Percentiles rank a stretch among this genome's conserved stretches.
Conservation (phyloP, 495 filamentous ascomycete genomes). For the Hypoxylon fuscum region DNA sequence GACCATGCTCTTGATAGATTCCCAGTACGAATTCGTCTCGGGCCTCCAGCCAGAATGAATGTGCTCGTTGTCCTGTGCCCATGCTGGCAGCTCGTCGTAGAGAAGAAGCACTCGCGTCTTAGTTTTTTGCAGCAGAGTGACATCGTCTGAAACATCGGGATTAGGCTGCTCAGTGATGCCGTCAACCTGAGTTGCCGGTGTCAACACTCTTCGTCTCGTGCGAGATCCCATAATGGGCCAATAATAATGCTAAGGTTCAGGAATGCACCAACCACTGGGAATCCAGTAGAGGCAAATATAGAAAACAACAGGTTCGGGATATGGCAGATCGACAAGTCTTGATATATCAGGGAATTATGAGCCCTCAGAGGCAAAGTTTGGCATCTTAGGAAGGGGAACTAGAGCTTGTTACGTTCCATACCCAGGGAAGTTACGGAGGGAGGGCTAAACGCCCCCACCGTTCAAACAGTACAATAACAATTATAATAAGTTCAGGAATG, state of each 20-base stretch:
- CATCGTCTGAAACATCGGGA: neutral
- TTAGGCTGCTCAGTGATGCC: neutral
- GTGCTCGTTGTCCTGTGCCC: constrained; percentile 1
- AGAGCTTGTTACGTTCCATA: too few relatives aligned
- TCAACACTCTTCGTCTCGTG: neutral
- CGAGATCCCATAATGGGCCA: neutral
- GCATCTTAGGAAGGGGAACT: too few relatives aligned
- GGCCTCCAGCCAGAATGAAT: neutral
- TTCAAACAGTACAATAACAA: too few relatives aligned
- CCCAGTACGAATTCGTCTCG: neutral
- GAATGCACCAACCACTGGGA: too few relatives aligned
- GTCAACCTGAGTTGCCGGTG: neutral
- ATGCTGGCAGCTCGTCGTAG: constrained; percentile 2
- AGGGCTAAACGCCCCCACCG: too few relatives aligned
- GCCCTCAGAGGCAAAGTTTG: too few relatives aligned
- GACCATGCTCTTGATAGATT: neutral
- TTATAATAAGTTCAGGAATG: too few relatives aligned
- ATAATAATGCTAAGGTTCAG: neutral
- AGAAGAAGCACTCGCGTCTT: neutral
- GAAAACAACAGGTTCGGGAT: too few relatives aligned
- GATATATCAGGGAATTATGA: too few relatives aligned
- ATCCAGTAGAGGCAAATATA: too few relatives aligned
- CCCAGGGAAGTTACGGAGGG: too few relatives aligned
- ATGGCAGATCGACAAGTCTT: too few relatives aligned
- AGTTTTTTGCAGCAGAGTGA: neutral